Evolutionary conservation across 2,329 filamentous ascomycete species (phyloP).

Genomic region (Nemania abortiva): DNA sequence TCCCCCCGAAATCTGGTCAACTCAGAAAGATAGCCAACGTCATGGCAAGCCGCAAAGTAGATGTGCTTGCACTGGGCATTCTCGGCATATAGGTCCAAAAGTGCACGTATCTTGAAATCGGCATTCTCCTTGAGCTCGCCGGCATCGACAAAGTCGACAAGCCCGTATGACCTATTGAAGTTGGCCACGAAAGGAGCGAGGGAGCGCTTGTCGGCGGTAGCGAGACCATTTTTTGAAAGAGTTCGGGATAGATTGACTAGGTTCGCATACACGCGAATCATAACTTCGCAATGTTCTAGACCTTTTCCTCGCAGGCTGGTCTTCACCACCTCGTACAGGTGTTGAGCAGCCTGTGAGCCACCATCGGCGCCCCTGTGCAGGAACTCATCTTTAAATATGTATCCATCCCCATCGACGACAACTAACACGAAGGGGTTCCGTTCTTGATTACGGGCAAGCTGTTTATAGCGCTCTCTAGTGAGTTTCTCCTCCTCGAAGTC

Average conservation of each 20-base stretch:
- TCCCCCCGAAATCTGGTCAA: slow-evolving; percentile 65
- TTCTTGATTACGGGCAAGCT: slow-evolving; percentile 61
- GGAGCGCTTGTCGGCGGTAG: slow-evolving; percentile 67
- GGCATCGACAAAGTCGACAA: slow-evolving; percentile 72
- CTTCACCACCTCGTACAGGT: slow-evolving; percentile 64
- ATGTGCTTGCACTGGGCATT: slow-evolving; percentile 74
- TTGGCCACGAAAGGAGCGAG: slow-evolving; percentile 66
- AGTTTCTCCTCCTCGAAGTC: slow-evolving; percentile 69
- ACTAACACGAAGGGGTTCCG: slow-evolving; percentile 71
- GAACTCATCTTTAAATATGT: slow-evolving; percentile 65
- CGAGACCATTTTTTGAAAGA: slow-evolving; percentile 61
- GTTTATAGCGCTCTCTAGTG: slow-evolving; percentile 66
- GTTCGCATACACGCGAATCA: slow-evolving; percentile 69
- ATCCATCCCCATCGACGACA: slow-evolving; percentile 72
- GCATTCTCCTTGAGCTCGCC: slow-evolving; percentile 71
- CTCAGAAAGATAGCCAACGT: slow-evolving; percentile 68
- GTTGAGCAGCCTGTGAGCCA: slow-evolving; percentile 66
- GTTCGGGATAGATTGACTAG: slow-evolving; percentile 64
- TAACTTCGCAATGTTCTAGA: slow-evolving; percentile 63
- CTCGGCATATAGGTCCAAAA: slow-evolving; percentile 64
- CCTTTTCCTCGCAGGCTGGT: slow-evolving; percentile 60
- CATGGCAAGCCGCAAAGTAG: slow-evolving; percentile 72
- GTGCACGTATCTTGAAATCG: slow-evolving; percentile 69
- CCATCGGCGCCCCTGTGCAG: slow-evolving; percentile 63
- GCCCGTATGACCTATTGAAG: slow-evolving; percentile 68